Conservation (phyloP, 257 asterid species). For the Nemophila menziesii region DNA sequence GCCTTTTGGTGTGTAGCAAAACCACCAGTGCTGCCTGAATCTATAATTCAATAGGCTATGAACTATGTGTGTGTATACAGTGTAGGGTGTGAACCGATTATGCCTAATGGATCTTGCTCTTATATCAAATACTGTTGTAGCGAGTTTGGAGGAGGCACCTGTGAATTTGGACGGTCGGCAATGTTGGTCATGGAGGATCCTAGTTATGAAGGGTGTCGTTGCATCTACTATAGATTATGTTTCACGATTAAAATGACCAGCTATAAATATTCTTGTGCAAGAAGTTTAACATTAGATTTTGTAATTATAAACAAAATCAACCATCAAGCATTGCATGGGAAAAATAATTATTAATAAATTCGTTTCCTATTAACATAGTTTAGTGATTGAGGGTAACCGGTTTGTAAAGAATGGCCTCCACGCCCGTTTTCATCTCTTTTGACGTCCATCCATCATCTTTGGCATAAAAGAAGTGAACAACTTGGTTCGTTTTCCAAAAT, state of each 20-base stretch:
- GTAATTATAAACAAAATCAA: too few relatives aligned
- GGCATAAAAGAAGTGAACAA: too few relatives aligned
- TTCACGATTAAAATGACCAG: too few relatives aligned
- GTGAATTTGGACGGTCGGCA: constrained; percentile 93
- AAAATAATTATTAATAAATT: too few relatives aligned
- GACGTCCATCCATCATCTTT: too few relatives aligned
- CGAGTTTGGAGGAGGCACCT: constrained; percentile 68
- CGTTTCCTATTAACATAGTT: too few relatives aligned
- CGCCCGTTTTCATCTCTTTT: too few relatives aligned
- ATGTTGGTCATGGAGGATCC: constrained; percentile 81
- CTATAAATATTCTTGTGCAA: too few relatives aligned
- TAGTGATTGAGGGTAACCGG: constrained; percentile 26
- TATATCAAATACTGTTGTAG: constrained; percentile 59
- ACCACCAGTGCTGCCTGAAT: constrained; percentile 83
- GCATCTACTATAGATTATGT: too few relatives aligned
- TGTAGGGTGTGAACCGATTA: constrained; percentile 68
- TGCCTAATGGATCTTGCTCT: constrained; percentile 61
- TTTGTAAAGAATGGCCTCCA: too few relatives aligned
- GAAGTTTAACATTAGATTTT: too few relatives aligned
- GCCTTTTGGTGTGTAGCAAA: constrained; percentile 93
- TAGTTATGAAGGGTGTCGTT: too few relatives aligned
- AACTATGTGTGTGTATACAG: constrained; percentile 90
- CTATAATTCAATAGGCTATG: constrained; percentile 84
- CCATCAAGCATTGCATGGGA: background rate
- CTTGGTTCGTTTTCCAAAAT: constrained; percentile 16